Conservation (phyloP, 345 rosid species). For the Brassica juncea region DNA sequence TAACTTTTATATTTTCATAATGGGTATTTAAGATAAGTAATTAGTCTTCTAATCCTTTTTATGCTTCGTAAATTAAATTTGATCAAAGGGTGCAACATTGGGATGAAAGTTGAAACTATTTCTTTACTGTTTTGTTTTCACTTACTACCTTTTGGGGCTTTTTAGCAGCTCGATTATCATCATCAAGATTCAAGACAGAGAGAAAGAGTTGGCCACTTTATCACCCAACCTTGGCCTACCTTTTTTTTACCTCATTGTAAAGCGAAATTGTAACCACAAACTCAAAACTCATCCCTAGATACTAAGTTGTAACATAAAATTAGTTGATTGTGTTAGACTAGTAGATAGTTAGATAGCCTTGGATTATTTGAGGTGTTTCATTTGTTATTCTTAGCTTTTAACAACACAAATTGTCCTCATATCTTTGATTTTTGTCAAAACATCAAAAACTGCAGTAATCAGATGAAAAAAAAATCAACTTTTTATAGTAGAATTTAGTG, state of each 20-base stretch:
- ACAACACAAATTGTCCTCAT: neutral
- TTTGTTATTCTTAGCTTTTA: neutral
- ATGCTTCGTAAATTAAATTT: slow-evolving; percentile 17
- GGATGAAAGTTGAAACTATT: slow-evolving; percentile 14
- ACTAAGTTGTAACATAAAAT: slow-evolving; percentile 18
- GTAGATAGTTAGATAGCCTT: neutral
- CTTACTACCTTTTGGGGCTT: slow-evolving; percentile 22
- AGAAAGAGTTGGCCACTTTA: slow-evolving; percentile 53
- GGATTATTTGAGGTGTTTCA: neutral
- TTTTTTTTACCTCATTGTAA: neutral
- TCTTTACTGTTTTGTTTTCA: neutral
- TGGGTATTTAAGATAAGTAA: slow-evolving; percentile 13
- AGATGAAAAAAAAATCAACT: neutral
- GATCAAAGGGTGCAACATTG: slow-evolving; percentile 39
- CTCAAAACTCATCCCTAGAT: neutral
- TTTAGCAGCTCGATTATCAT: slow-evolving; percentile 18
- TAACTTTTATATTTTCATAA: neutral
- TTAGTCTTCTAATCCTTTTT: slow-evolving; percentile 31
- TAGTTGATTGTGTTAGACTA: slow-evolving; percentile 7
- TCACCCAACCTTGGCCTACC: slow-evolving; percentile 36
- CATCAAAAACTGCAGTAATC: neutral
- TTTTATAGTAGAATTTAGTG: neutral
- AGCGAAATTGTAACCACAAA: slow-evolving; percentile 5
- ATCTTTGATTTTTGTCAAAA: too few species aligned
- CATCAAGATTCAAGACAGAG: slow-evolving; percentile 24